Base-by-base conservation (phyloP, 1,139 yeast genomes). In the Magnusiomyces tetraspermus region DNA sequence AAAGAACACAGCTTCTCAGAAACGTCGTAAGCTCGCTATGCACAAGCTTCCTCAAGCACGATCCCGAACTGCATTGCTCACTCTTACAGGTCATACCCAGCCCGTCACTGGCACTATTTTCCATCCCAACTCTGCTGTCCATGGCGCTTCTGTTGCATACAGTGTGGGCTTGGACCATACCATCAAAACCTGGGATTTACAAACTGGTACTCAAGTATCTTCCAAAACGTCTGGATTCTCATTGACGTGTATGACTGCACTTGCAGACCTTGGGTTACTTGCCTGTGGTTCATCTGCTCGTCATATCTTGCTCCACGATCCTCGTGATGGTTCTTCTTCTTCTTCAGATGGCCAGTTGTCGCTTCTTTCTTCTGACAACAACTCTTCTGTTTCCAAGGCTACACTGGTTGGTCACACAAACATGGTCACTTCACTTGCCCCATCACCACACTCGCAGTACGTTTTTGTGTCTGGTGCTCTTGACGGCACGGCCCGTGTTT, bases 231-330 rank as follows among this genome's bases (percentile, higher is more conserved):
- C 97, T 0, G 85, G 92, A n/a, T 89, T 79, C 70, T 83, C 97
- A 8, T 75, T 92, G 57, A 76, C 90, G 48, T 85, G 96, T 1
- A 71, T 90, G 45, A 75, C 83, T 45, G 83, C 83, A 59, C 71
- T 92, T 56, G 26, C 73, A 74, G 56, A 73, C 79, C 57, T 65
- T 1, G 80, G 83, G 58, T 74, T 92, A 55, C 72, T 94, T 51
- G 96, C 92, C 8, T 80, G 94, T 53, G 99, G 99, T 22, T 89
- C 97, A 2, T 85, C 96, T 15, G 97, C 97, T 21, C 85, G 97
- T 70, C 97, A 90, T 68, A 89, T 92, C 60, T 84, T 89, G 57
- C 74, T 90, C 58, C 95, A 88, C 66, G 99, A 92, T 68, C 97
- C 97, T 52, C 78, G 97, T 67, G 66, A 36, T n/a, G 17, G 41